phyloP scores from a whole-genome alignment of 768 basidiomycete species.

The Mycena maculata region DNA sequence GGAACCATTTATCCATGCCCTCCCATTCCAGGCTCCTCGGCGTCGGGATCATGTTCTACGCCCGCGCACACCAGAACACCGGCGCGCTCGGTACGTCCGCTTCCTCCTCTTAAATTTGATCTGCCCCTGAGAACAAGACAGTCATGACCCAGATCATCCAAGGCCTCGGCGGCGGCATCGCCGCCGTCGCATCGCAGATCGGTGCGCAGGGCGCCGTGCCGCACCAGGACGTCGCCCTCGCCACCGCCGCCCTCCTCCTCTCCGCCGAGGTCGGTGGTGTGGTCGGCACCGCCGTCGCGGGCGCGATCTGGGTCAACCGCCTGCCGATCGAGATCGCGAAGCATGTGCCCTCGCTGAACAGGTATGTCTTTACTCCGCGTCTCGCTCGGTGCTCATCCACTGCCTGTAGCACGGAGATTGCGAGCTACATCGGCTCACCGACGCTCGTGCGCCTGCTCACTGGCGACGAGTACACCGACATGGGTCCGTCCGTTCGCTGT shows the following conservation, averaged over 20 bases:
- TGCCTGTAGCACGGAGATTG: slow-evolving; percentile 37
- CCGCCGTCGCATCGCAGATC: slow-evolving; percentile 55
- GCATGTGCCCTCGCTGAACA: slow-evolving; percentile 53
- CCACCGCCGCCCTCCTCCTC: slow-evolving; percentile 60
- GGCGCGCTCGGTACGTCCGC: slow-evolving; percentile 44
- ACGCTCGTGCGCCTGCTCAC: slow-evolving; percentile 54
- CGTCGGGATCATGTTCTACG: slow-evolving; percentile 63
- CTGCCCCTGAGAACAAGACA: background rate
- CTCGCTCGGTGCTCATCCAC: background rate
- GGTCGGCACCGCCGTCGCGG: slow-evolving; percentile 59
- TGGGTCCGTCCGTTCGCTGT: slow-evolving; percentile 47
- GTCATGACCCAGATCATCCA: slow-evolving; percentile 68
- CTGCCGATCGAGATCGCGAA: slow-evolving; percentile 62
- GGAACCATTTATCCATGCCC: background rate
- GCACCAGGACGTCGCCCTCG: slow-evolving; percentile 62
- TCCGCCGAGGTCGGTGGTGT: slow-evolving; percentile 62
- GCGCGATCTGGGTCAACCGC: slow-evolving; percentile 60
- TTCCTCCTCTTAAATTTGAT: background rate
- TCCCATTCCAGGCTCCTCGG: slow-evolving; percentile 42
- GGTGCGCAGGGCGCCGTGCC: slow-evolving; percentile 62
- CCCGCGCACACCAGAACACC: slow-evolving; percentile 51
- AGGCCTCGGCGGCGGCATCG: slow-evolving; percentile 68
- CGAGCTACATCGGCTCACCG: slow-evolving; percentile 53
- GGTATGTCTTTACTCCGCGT: background rate
- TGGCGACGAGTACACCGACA: slow-evolving; percentile 51